Conservation (phyloP, 768 basidiomycete species). For the Suillus fuscotomentosus region DNA sequence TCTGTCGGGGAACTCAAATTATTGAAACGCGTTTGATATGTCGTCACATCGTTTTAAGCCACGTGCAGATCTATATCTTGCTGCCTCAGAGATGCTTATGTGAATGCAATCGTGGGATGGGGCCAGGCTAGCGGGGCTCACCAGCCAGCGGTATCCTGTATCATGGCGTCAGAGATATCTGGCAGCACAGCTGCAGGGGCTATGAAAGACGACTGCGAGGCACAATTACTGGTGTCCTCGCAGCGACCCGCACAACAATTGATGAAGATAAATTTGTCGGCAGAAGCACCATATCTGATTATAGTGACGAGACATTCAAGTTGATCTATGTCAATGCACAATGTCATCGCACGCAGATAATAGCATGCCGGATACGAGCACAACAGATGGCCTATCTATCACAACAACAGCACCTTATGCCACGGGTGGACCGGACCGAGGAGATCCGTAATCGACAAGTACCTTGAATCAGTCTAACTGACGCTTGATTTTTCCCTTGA, state of each 20-base stretch:
- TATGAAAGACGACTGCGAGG: not conserved
- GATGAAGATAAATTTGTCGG: not conserved
- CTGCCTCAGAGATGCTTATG: not conserved
- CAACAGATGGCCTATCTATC: too few relatives aligned
- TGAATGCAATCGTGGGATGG: not conserved
- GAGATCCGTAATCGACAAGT: not conserved
- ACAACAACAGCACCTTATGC: not conserved
- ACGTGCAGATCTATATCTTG: not conserved
- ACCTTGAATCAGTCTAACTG: not conserved
- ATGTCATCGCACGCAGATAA: too few relatives aligned
- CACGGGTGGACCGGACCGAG: not conserved
- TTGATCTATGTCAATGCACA: not conserved
- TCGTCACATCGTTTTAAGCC: not conserved
- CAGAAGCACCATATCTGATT: not conserved
- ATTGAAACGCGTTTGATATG: not conserved
- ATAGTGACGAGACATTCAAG: too few relatives aligned
- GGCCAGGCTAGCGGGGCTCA: not conserved
- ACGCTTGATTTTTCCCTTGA: not conserved
- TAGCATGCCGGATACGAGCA: too few relatives aligned
- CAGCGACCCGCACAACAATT: too few relatives aligned
- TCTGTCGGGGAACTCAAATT: not conserved
- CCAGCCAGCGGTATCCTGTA: not conserved
- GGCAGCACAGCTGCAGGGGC: not conserved
- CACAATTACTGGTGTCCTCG: too few relatives aligned
- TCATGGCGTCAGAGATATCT: not conserved